Conservation (phyloP, 192 early-diverging fungal genomes). For the Cetraspora pellucida region DNA sequence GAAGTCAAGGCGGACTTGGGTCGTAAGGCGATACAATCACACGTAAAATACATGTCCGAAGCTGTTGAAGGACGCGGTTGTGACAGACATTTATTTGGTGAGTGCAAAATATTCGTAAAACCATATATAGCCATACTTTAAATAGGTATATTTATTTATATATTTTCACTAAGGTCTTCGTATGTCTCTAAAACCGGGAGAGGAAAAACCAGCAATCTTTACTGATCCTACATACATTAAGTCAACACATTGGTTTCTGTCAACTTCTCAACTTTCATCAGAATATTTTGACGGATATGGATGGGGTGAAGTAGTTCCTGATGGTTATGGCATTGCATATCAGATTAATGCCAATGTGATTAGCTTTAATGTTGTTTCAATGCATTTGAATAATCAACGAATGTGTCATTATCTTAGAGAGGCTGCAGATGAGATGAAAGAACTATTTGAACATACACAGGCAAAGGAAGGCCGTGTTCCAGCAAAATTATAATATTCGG, state of each 20-base stretch:
- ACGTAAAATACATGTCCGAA: conserved; percentile 78
- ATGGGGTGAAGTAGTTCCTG: conserved; percentile 82
- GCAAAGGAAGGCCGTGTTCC: conserved; percentile 55
- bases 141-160: neutral
- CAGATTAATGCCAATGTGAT: conserved; percentile 85
- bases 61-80: conserved; percentile 84
- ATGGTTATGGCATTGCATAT: conserved; percentile 93
- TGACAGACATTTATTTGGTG: conserved; percentile 86
- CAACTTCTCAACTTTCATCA: conserved; percentile 89
- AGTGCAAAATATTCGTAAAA: neutral
- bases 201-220: conserved; percentile 84
- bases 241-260: conserved; percentile 88
- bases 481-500: conserved; percentile 63
- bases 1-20: conserved; percentile 69
- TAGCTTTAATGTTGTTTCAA: conserved; percentile 85
- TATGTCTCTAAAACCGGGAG: conserved; percentile 70
- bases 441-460: conserved; percentile 66
- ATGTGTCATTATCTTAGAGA: conserved; percentile 84
- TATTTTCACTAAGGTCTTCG: conserved; percentile 62
- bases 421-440: conserved; percentile 84
- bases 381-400: conserved; percentile 61
- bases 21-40: conserved; percentile 74
- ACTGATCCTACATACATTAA: conserved; percentile 80
- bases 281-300: conserved; percentile 95
- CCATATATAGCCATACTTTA: neutral